Base-by-base conservation (phyloP, 2,329 filamentous ascomycete genomes). In the Stemphylium vesicarium region DNA sequence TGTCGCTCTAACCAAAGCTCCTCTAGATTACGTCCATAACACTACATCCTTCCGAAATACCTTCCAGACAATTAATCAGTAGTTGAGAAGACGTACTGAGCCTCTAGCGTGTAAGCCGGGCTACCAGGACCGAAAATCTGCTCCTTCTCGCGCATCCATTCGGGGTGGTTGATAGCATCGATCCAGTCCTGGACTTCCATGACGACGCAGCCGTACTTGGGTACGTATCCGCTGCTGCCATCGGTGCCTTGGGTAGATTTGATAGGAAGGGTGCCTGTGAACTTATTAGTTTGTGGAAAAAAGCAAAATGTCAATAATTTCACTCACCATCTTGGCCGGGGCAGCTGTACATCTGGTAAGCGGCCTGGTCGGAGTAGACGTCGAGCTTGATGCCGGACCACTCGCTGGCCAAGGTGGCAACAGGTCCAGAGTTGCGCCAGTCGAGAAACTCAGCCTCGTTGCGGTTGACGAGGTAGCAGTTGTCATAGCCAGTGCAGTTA, bases 121-220 rank as follows among this genome's bases (percentile, higher is more conserved):
- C 77, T 75, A 2, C 69, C 74, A 2, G 80, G 79, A 2, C 79
- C 77, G 56, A 78, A 83, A 56, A 83, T 80, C 57, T 83, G 75
- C 69, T 74, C 79, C 63, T 79, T 77, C 41, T 81, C 77, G 50
- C 93, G 85, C 55, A 86, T 86, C 94, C 94, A 97, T 75, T 92
- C 85, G 0, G 93, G 93, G 66, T 96, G 85, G 78, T 96, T 97
- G 78, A 98, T 95, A 22, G 84, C 92, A 72, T 96, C 93, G 70
- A 97, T 96, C 85, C 87, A 97, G 74, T 95, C 92, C 81, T 97
- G 86, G 11, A 95, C 91, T 79, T 97, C 94, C 75, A 97, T 84
- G 43, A 96, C 94, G 22, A 96, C 71, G 75, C 94, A 97, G 29
- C 91, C 92, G 70, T 92, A 91, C 79, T 93, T 74, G 51, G 85